Evolutionary conservation across 441 rosid species (phyloP), one percentile per base, ranked within the genome.

Genomic region (Viola pubescens): DNA sequence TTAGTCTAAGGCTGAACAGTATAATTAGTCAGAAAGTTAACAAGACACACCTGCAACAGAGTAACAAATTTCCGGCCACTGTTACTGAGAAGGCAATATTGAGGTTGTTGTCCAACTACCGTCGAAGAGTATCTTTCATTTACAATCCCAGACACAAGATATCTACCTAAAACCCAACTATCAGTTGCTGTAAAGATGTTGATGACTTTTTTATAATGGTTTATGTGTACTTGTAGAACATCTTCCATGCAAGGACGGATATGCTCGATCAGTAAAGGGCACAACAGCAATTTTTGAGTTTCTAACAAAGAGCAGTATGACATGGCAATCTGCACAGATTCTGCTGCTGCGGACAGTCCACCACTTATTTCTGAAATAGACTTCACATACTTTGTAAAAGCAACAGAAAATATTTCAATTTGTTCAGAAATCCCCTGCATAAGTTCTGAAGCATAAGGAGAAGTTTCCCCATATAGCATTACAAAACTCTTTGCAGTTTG

Each of bases 11-110:
- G 26, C 11, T 26, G 52, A 58, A 48, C 7, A 9, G 1, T 60
- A 3, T 7, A 3, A 42, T 51, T 34, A 10, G 10, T 16, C 37
- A 26, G 26, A 19, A 53, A 44, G 37, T 42, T 37, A 11, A 43
- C 49, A 64, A 65, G 56, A 26, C 71, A 54, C 52, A 82, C 91
- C 91, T 82, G 88, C 69, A 82, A 57, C 34, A 85, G 72, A 19
- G 83, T 81, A 37, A 79, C 60, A 56, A 85, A 70, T 65, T 79
- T 83, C 73, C 79, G 70, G 50, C 92, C 85, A 16, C 92, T 81
- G 71, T 54, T 77, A 12, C 88, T 81, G 61, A 85, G 92, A 54
- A 73, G 51, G 66, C 75, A 83, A 68, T 76, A 79, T 68, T 76
- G 76, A 7, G 82, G 76, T 58, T 61, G 75, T 63, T 79, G 63